A percentile compares a stretch with the other conserved stretches of the same genome.
These are phyloP conservation scores for Saccharum officinarum DNA, from an alignment of 176 grass and related monocot species.

Conservation along the genomic window DNA sequence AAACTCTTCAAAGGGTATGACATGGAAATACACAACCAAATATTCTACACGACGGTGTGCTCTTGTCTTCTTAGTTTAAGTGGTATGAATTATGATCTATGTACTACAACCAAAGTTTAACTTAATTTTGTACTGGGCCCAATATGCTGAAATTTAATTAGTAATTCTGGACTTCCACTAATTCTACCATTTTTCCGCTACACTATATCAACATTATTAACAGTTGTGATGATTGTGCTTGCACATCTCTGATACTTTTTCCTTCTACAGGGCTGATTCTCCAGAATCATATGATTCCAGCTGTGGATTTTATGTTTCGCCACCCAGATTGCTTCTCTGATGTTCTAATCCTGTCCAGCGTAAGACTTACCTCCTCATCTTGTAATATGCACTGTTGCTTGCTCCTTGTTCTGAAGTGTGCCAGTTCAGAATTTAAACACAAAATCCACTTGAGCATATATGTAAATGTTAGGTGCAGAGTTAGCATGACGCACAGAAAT, in stretches of 20 bases:
- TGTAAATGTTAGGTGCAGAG: constrained; percentile 4
- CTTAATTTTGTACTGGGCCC: neutral
- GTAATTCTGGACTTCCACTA: neutral
- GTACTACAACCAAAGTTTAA: neutral
- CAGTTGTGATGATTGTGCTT: neutral
- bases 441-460: neutral
- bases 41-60: constrained; percentile 95
- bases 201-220: neutral
- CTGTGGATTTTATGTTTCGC: constrained; percentile 89
- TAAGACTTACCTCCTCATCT: constrained; percentile 42
- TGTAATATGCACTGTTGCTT: neutral
- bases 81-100: constrained; percentile 45
- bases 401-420: neutral
- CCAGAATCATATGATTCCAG: constrained; percentile 79
- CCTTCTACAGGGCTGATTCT: constrained; percentile 66
- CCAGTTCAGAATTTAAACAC: neutral
- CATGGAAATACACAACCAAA: constrained; percentile 99
- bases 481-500: neutral
- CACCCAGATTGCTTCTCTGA: constrained; percentile 94
- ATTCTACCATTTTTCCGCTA: neutral
- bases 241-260: neutral
- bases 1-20: constrained; percentile 97
- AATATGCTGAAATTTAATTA: neutral
- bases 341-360: constrained; percentile 67
- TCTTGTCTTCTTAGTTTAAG: constrained; percentile 94